A percentile compares a stretch with the other conserved stretches of the same genome.
phyloP scores from a whole-genome alignment of 2,329 filamentous ascomycete genomes.

The Thielaviopsis musarum region DNA sequence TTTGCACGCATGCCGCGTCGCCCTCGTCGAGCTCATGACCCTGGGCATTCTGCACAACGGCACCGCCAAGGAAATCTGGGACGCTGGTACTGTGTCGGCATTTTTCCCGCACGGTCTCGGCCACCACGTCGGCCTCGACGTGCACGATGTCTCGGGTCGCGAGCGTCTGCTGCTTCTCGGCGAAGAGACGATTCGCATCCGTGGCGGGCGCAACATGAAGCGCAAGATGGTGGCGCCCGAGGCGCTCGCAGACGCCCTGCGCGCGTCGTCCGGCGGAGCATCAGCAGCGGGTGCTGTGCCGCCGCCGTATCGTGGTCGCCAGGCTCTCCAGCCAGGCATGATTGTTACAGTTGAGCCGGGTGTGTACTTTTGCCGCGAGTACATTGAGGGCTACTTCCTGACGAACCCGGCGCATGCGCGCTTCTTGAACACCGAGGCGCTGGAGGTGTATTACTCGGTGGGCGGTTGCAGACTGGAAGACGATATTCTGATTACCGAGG shows the following conservation, averaged over 20 bases:
- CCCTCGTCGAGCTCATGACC: conserved; percentile 49
- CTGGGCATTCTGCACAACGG: conserved; percentile 57
- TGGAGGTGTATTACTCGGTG: conserved; percentile 57
- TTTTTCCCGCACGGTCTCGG: conserved; percentile 52
- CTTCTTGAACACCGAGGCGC: conserved; percentile 47
- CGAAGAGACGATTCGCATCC: conserved; percentile 17
- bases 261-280: neutral
- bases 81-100: conserved; percentile 35
- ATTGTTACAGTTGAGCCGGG: conserved; percentile 70
- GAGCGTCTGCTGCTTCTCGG: conserved; percentile 21
- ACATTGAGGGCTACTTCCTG: conserved; percentile 53
- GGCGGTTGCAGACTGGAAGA: conserved; percentile 91
- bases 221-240: conserved; percentile 24
- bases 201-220: conserved; percentile 20
- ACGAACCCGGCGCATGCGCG: conserved; percentile 37
- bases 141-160: conserved; percentile 38
- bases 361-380: conserved; percentile 60
- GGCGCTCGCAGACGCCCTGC: conserved; percentile 17
- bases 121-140: conserved; percentile 49
- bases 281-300: conserved; percentile 10
- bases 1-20: conserved; percentile 53
- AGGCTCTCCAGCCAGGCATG: conserved; percentile 41
- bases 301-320: conserved; percentile 19
- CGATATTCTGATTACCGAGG: conserved; percentile 62
- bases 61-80: conserved; percentile 34